A percentile compares a stretch with the other conserved stretches of the same genome.
Conservation (phyloP, 78 protist genomes). For the Dictyostelium purpureum region DNA sequence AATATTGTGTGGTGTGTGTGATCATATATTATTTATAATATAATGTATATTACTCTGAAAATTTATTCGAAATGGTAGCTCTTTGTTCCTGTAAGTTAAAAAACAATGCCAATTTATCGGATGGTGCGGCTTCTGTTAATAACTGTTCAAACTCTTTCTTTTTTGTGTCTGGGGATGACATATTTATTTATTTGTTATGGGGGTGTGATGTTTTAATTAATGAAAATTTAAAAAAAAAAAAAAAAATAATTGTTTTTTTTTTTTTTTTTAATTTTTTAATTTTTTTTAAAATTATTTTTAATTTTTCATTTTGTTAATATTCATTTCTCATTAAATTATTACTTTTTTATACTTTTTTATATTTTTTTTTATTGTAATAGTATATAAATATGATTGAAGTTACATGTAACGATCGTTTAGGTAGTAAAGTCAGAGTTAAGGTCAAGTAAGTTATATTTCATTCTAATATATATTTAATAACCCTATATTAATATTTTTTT, state of each 20-base stretch:
- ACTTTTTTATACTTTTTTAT: background rate
- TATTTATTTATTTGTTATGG: too few relatives aligned
- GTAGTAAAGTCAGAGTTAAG: slow-evolving; percentile 95
- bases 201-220: background rate
- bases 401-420: slow-evolving; percentile 96
- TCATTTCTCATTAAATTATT: background rate
- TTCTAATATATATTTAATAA: background rate
- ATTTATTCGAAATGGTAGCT: slow-evolving; percentile 23
- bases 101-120: slow-evolving; percentile 47
- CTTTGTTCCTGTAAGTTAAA: slow-evolving; percentile 70
- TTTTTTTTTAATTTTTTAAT: too few relatives aligned
- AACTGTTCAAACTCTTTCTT: background rate
- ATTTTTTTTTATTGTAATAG: too few relatives aligned
- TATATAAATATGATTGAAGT: slow-evolving; percentile 93
- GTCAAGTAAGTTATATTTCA: slow-evolving; percentile 79
- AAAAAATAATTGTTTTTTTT: too few relatives aligned
- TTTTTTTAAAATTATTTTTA: too few relatives aligned
- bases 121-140: slow-evolving; percentile 2
- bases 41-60: slow-evolving; percentile 17
- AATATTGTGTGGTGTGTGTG: too few relatives aligned
- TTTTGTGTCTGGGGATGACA: background rate
- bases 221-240: too few relatives aligned
- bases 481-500: background rate
- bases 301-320: too few relatives aligned
- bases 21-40: background rate